Percentiles rank a stretch among this genome's conserved stretches.
Evolutionary conservation across 495 filamentous ascomycete species (phyloP).

Genomic region (Talaromyces ruber): DNA sequence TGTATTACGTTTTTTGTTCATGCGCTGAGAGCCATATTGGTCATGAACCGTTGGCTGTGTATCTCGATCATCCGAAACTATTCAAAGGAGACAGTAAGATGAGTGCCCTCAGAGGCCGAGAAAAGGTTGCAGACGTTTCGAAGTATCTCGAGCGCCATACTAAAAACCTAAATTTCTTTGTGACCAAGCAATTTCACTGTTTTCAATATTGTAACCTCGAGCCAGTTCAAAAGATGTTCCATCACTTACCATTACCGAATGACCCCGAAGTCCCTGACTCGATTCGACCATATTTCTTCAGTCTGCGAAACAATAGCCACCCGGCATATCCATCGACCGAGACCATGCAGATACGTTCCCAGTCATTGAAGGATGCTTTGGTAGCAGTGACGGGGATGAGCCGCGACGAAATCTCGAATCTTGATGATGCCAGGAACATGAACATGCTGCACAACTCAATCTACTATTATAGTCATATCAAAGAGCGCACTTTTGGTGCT

Average conservation of each 20-base stretch:
- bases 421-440: not conserved
- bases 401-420: not conserved
- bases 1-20: not conserved
- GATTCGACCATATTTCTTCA: not conserved
- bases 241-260: not conserved
- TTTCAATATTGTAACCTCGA: not conserved
- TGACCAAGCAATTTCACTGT: not conserved
- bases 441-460: not conserved
- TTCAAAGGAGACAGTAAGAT: not conserved
- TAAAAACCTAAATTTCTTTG: not conserved
- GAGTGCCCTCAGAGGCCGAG: not conserved
- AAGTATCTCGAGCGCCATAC: not conserved
- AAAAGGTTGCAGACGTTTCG: not conserved
- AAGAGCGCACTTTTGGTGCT: not conserved
- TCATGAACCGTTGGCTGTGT: not conserved
- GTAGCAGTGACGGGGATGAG: not conserved
- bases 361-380: not conserved
- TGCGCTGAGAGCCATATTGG: not conserved
- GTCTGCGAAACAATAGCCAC: not conserved
- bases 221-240: not conserved
- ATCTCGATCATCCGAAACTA: not conserved
- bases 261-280: not conserved
- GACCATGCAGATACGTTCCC: not conserved
- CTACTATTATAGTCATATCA: not conserved
- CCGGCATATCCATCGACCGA: not conserved